Base-by-base conservation (phyloP, 2,329 filamentous ascomycete species). In the Trichophyton schoenleinii region DNA sequence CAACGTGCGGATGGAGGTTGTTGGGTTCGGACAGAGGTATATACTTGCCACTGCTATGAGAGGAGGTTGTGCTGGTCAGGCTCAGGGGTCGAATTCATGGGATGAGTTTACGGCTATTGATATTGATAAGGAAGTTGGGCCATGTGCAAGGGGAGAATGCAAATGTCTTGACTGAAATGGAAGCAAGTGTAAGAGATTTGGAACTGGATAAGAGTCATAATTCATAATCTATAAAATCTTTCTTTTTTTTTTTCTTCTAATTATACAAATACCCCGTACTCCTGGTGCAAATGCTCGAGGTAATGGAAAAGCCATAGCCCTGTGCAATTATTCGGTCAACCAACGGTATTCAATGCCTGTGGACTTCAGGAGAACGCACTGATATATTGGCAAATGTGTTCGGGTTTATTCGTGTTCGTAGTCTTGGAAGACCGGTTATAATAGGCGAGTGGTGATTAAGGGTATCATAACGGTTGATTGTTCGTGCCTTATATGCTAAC, bases 11-110 rank as follows among this genome's bases (percentile, higher is more conserved):
- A 74, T 86, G 66, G 81, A 83, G 68, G 77, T 86, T 18, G 77
- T 81, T 61, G 78, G 81, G 0, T 85, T 82, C 67, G 82, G 83
- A 64, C 74, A 79, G 63, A 75, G 82, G 60, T 85, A 80, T 66
- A 79, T 86, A 70, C 73, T 86, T 65, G 80, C 81, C 0, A 81
- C 81, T 36, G 82, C 82, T 4, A 78, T 76, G 31, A 74, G 74
- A 15, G 71, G 71, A 0, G 69, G 69, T n/a, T 63, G 66, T 8
- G 41, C 60, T 61, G 22, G 7, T 9, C 22, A 20, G 15, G 58
- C 44, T 15, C 11, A 42, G 3, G 18, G 11, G 7, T 46, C 25
- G 2, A 71, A 73, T 65, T 61, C 73, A 0, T 75, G 78, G 70
- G 71, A 72, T 25, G 66, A 69, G 3, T 77, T 80, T 65, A 66